Evolutionary conservation across 306 rosid species (phyloP).

Genomic region (Prunus mira): DNA sequence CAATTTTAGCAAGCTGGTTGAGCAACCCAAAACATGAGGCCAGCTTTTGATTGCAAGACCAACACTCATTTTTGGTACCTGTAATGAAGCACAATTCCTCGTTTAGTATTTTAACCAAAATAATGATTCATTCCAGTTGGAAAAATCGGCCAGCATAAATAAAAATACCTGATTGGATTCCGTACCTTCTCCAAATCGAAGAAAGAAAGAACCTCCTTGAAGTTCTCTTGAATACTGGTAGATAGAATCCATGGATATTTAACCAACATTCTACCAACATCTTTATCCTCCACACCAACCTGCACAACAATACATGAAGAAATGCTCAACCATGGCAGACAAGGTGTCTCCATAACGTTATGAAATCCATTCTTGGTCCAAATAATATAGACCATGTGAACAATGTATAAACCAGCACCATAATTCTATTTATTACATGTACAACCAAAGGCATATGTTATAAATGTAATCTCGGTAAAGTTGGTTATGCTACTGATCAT

Average conservation of each 20-base stretch:
- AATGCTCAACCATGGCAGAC: slow-evolving; percentile 14
- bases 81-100: slow-evolving; percentile 25
- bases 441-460: neutral
- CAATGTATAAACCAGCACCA: neutral
- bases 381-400: neutral
- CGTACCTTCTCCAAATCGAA: slow-evolving; percentile 58
- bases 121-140: slow-evolving; percentile 9
- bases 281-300: slow-evolving; percentile 50
- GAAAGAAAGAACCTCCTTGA: slow-evolving; percentile 48
- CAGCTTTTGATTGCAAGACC: slow-evolving; percentile 66
- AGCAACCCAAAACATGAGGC: slow-evolving; percentile 82
- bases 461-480: neutral
- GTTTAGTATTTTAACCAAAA: neutral
- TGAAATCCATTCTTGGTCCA: neutral
- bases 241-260: slow-evolving; percentile 87
- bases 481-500: neutral
- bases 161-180: slow-evolving; percentile 5
- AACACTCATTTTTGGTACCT: slow-evolving; percentile 58
- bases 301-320: slow-evolving; percentile 26
- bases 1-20: slow-evolving; percentile 61
- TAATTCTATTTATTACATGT: neutral
- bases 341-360: neutral
- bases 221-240: slow-evolving; percentile 61
- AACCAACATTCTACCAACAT: slow-evolving; percentile 47
- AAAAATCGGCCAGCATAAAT: slow-evolving; percentile 11